phyloP scores from a whole-genome alignment of 2,329 filamentous ascomycete species.

The Alternaria consortialis region DNA sequence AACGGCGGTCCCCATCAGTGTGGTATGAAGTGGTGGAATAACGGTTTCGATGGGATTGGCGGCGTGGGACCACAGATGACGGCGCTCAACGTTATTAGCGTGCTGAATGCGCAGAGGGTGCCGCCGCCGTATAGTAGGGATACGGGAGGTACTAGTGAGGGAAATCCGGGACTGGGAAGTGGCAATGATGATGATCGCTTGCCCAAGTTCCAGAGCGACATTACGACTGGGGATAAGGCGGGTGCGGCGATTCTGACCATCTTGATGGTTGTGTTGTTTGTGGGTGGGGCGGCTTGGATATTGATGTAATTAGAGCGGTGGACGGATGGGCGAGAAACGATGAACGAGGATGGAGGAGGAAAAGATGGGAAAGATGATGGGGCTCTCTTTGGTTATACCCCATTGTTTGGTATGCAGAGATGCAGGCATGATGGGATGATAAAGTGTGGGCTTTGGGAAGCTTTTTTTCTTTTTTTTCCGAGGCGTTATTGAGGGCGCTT shows the following conservation, averaged over 20 bases:
- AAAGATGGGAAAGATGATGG: background rate
- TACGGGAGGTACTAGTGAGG: constrained; percentile 61
- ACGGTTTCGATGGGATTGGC: constrained; percentile 55
- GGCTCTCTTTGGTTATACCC: constrained; percentile 3
- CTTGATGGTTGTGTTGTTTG: constrained; percentile 26
- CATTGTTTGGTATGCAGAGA: background rate
- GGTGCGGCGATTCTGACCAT: constrained; percentile 57
- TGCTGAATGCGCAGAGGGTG: constrained; percentile 52
- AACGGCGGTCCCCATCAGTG: constrained; percentile 47
- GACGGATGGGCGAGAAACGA: too few relatives aligned
- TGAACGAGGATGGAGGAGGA: too few relatives aligned
- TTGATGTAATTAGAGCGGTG: background rate
- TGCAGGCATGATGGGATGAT: background rate
- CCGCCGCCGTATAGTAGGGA: constrained; percentile 56
- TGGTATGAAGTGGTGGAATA: constrained; percentile 55
- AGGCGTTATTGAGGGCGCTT: background rate
- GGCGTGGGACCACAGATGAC: constrained; percentile 68
- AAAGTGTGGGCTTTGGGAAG: background rate
- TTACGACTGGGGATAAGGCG: constrained; percentile 52
- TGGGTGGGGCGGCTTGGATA: constrained; percentile 8
- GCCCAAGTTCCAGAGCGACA: constrained; percentile 29
- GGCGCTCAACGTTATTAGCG: constrained; percentile 62
- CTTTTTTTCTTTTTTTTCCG: background rate
- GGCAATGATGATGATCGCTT: constrained; percentile 30
- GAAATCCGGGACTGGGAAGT: constrained; percentile 54